Conservation (phyloP, 2,329 filamentous ascomycete species). For the Talaromyces sp. region DNA sequence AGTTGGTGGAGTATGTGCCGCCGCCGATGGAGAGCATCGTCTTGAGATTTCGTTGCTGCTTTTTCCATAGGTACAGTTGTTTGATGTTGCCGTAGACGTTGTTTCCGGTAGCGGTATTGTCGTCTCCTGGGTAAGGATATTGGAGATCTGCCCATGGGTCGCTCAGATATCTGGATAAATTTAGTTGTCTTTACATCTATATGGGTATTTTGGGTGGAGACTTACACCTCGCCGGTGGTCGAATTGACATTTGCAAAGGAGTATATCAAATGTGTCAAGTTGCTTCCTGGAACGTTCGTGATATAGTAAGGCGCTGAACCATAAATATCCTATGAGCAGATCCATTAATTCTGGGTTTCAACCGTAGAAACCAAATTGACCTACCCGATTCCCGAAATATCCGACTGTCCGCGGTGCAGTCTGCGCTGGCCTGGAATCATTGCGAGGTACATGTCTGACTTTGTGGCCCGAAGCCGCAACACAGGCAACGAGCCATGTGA, state of each 20-base stretch:
- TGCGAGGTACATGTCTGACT: background rate
- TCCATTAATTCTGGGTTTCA: background rate
- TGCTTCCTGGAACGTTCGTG: conserved; percentile 9
- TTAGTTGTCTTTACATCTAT: background rate
- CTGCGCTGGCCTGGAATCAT: background rate
- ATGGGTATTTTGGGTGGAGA: background rate
- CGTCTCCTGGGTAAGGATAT: conserved; percentile 16
- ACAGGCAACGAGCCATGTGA: background rate
- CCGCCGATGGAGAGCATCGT: conserved; percentile 80
- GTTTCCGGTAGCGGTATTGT: background rate
- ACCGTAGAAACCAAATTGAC: background rate
- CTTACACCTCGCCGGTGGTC: conserved; percentile 14
- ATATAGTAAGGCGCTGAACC: conserved; percentile 42
- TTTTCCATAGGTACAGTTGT: conserved; percentile 59
- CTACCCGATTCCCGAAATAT: background rate
- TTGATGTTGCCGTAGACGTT: conserved; percentile 23
- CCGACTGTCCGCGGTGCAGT: background rate
- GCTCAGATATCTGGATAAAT: background rate
- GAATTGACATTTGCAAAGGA: conserved; percentile 15
- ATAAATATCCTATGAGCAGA: background rate
- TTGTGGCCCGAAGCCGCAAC: background rate
- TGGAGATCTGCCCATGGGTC: conserved; percentile 14
- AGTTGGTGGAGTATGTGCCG: conserved; percentile 75
- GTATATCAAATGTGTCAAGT: conserved; percentile 14
- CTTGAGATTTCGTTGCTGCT: conserved; percentile 73